These are phyloP conservation scores for Zasmidium citrigriseum DNA, from an alignment of 2,329 filamentous ascomycete species.

Conservation along the genomic window DNA sequence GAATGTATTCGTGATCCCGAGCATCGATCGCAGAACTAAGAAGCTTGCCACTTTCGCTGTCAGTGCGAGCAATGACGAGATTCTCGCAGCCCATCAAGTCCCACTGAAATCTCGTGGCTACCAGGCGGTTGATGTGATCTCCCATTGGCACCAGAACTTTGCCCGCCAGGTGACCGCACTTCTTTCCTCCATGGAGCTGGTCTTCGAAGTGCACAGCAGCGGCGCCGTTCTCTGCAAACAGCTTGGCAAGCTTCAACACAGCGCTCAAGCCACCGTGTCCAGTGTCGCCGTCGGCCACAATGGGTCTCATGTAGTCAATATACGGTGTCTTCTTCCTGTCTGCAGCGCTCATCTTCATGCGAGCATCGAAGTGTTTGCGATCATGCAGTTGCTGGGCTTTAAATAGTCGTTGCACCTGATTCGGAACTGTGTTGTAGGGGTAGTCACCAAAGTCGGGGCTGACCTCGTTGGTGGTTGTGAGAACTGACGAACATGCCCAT, in stretches of 20 bases:
- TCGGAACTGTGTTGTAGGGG: slow-evolving; percentile 97
- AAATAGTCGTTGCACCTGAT: slow-evolving; percentile 93
- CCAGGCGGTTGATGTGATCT: slow-evolving; percentile 94
- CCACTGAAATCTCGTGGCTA: slow-evolving; percentile 94
- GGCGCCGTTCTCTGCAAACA: slow-evolving; percentile 95
- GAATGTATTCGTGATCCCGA: slow-evolving; percentile 95
- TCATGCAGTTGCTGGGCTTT: slow-evolving; percentile 98
- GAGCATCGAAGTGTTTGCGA: slow-evolving; percentile 86
- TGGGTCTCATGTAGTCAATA: slow-evolving; percentile 88
- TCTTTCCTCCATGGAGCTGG: slow-evolving; percentile 96
- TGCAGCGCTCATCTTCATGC: slow-evolving; percentile 74
- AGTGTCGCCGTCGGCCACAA: slow-evolving; percentile 94
- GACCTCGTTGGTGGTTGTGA: slow-evolving; percentile 95
- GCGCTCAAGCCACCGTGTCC: slow-evolving; percentile 89
- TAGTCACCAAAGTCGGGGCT: slow-evolving; percentile 98
- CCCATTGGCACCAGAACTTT: slow-evolving; percentile 93
- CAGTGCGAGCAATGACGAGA: slow-evolving; percentile 89
- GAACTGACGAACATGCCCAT: slow-evolving; percentile 92
- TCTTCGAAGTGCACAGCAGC: slow-evolving; percentile 98
- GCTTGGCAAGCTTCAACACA: slow-evolving; percentile 92
- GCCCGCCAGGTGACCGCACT: slow-evolving; percentile 93
- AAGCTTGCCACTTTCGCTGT: slow-evolving; percentile 90
- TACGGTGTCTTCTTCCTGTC: slow-evolving; percentile 78
- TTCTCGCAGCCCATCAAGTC: slow-evolving; percentile 97
- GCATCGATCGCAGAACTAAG: slow-evolving; percentile 89